Conservation (phyloP, 2,329 filamentous ascomycete genomes). For the Fonsecaea pugnacius region DNA sequence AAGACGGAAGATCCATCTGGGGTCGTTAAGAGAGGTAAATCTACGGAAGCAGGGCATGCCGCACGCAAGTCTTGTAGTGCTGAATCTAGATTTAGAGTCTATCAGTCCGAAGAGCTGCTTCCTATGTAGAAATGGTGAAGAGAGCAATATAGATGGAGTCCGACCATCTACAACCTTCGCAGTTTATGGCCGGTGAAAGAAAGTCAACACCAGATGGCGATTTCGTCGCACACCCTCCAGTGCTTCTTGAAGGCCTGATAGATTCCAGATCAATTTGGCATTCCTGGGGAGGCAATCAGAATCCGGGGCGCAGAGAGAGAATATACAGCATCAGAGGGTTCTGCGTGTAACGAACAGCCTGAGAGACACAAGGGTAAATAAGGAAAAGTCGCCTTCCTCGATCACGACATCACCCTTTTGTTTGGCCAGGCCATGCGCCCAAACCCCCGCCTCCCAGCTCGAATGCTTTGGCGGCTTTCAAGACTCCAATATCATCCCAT, state of each 20-base stretch:
- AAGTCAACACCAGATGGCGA: not conserved
- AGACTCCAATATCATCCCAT: conserved; percentile 39
- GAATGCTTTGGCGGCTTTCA: conserved; percentile 41
- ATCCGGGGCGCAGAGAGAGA: not conserved
- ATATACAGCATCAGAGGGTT: not conserved
- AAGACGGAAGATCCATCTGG: not conserved
- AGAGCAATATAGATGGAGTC: not conserved
- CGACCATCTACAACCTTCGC: not conserved
- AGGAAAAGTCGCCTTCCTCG: not conserved
- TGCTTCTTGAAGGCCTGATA: not conserved
- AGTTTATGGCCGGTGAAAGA: not conserved
- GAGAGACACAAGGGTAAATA: not conserved
- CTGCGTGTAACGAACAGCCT: not conserved
- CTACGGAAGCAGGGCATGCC: not conserved
- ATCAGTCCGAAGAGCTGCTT: not conserved
- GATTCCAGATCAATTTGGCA: not conserved
- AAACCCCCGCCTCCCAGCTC: conserved; percentile 36
- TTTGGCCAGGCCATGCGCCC: conserved; percentile 26
- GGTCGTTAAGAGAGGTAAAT: not conserved
- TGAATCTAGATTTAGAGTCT: not conserved
- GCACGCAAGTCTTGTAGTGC: not conserved
- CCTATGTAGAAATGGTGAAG: not conserved
- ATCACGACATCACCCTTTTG: not conserved
- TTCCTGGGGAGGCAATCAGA: not conserved
- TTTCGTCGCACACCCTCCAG: not conserved